Base-by-base conservation (phyloP, 169 alveolate genomes). In the Blepharisma undulans region DNA sequence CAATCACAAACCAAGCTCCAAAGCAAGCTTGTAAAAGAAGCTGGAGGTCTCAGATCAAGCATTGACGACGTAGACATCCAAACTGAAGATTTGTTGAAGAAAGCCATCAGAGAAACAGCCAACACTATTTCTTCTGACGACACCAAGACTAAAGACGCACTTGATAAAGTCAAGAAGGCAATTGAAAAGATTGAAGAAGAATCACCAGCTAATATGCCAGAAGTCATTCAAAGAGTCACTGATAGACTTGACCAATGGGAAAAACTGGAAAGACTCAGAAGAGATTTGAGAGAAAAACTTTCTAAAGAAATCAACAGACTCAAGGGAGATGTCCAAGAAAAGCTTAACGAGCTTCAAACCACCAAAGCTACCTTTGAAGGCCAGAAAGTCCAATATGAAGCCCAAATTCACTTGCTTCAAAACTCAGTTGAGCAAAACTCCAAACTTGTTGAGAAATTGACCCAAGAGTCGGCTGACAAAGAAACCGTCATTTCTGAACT, bases 231-330 rank as follows among this genome's bases (percentile, higher is more conserved):
- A 2, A 78, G 86, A 32, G 60, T 32, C 12, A 78, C 86, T 25
- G 34, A 2, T 27, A 25, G 86, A 29, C 60, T 78, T 25, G 86
- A 78, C 8, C 29, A 78, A 21, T 78, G 86, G 86, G 86, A 78
- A n/a, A 78, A 78, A 78, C 86, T 78, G 10, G 86, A 78, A 32
- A 25, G 60, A 4, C 86, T 78, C 14, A 25, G 86, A 78, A 78
- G 29, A 78, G 86, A 78, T 27, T 36, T 78, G 10, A 78, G 86
- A 78, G 86, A 78, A 78, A 78, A n/a, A 78, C 86, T 29, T 25
- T 29, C 66, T 78, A 78, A 78, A 78, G 86, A 78, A 78, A 78
- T 78, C 60, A 78, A 78, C 60, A 25, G 86, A 5, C 86, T 78
- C 25, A 78, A 78, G 27, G 60, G 86, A 27, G 86, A 78, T 27